Evolutionary conservation across 1,139 yeast genomes (phyloP), one percentile per base, ranked within the genome.

Genomic region (Kodamaea alishanica): DNA sequence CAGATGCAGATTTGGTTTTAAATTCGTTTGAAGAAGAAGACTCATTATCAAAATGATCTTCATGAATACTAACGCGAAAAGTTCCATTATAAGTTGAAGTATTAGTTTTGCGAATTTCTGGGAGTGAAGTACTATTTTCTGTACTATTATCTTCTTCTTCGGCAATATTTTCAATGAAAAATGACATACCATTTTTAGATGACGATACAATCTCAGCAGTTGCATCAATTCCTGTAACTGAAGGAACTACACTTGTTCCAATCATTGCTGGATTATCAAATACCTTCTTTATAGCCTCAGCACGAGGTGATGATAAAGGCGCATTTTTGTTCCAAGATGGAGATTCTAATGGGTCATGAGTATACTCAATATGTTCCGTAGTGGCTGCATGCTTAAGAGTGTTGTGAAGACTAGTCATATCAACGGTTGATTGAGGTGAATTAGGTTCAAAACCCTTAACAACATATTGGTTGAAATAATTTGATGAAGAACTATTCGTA

Each of bases 231-330:
- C 45, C 51, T 5, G 46, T 41, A 4, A 43, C 43, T 4, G 41
- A 37, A 8, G 43, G 34, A 2, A 41, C 40, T 9, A 38, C 49
- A 25, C 44, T 40, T 8, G 42, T 46, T 31, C 47, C 47, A 11
- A 50, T 50, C 61, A 70, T 69, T 1, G 73, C 75, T 1, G 73
- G 74, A 41, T 70, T 70, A 48, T 68, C 70, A 48, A 71, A 71
- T 1, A 71, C 75, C 44, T 61, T 62, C 47, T 62, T 69, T 35
- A 71, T 71, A n/a, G 77, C 76, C 33, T 63, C 61, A 0, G 75
- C 75, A 38, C 70, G 51, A 1, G 74, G 73, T 5, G 54, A 50
- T 3, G 32, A 34, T 10, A 50, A 40, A 5, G 51, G 51, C 28
- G 25, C 26, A 25, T 11, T 28, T 11, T 37, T 38, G 10, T 30